Conservation (phyloP, 2,329 filamentous ascomycete genomes). For the Colletotrichum sp. region DNA sequence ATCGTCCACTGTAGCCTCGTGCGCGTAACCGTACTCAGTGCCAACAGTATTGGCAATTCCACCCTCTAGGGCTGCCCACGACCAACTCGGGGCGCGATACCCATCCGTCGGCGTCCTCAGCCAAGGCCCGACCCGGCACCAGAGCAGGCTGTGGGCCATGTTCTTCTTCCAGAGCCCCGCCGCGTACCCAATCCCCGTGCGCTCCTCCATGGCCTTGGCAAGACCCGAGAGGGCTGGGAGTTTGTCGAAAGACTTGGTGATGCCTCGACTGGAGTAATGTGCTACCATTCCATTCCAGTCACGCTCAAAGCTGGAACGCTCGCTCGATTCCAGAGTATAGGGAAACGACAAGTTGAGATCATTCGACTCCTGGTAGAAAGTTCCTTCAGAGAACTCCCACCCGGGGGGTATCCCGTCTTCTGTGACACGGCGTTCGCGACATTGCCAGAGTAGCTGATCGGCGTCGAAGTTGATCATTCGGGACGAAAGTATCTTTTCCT, state of each 20-base stretch:
- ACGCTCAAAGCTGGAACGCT: neutral
- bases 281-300: neutral
- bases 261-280: neutral
- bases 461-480: neutral
- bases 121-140: neutral
- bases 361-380: neutral
- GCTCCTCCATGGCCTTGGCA: neutral
- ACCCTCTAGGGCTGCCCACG: neutral
- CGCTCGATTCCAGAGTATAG: neutral
- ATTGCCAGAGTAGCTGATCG: neutral
- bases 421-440: accelerated
- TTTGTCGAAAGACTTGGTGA: neutral
- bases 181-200: neutral
- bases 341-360: neutral
- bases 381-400: neutral
- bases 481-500: neutral
- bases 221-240: neutral
- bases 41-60: too few species aligned
- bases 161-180: neutral
- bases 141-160: neutral
- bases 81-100: neutral
- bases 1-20: too few species aligned
- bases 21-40: too few species aligned
- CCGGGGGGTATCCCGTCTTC: neutral
- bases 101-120: neutral